A percentile compares a stretch with the other conserved stretches of the same genome.
These are phyloP conservation scores for Claviceps capensis DNA, from an alignment of 2,329 filamentous ascomycete genomes.

Conservation along the genomic window DNA sequence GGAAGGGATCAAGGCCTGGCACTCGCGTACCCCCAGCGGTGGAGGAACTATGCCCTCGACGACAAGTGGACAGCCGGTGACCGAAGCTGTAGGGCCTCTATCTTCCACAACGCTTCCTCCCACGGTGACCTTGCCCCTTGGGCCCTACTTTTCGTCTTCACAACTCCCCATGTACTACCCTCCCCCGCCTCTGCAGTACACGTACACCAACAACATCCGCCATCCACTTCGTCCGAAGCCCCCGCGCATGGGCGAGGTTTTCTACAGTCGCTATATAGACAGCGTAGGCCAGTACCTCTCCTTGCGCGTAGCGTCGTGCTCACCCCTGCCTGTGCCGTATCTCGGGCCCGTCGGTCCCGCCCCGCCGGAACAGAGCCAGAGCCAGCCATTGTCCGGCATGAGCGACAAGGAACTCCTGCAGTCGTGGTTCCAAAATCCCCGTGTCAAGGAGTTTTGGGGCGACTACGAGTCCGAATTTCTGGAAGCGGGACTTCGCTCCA, in stretches of 20 bases:
- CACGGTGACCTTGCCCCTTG: slow-evolving; percentile 31
- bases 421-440: slow-evolving; percentile 77
- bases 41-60: slow-evolving; percentile 7
- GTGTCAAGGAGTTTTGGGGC: slow-evolving; percentile 80
- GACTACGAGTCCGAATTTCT: slow-evolving; percentile 54
- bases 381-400: slow-evolving; percentile 25
- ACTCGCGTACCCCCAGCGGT: slow-evolving; percentile 7
- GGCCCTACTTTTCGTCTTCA: slow-evolving; percentile 69
- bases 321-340: slow-evolving; percentile 48
- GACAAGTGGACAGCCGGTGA: slow-evolving; percentile 11
- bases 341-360: slow-evolving; percentile 40
- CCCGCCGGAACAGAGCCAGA: slow-evolving; percentile 24
- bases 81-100: slow-evolving; percentile 26
- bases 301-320: slow-evolving; percentile 70
- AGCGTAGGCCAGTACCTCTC: slow-evolving; percentile 74
- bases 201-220: slow-evolving; percentile 60
- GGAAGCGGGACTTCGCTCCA: slow-evolving; percentile 44
- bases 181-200: slow-evolving; percentile 69
- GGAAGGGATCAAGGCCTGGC: slow-evolving; percentile 2
- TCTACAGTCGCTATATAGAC: slow-evolving; percentile 80
- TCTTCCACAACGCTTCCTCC: slow-evolving; percentile 20
- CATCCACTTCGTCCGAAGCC: slow-evolving; percentile 84
- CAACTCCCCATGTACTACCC: slow-evolving; percentile 88
- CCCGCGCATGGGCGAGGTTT: slow-evolving; percentile 76
- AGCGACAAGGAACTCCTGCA: slow-evolving; percentile 52